Base-by-base conservation (phyloP, 108 stramenopile genomes). In the Pseudonitzschia pungens region DNA sequence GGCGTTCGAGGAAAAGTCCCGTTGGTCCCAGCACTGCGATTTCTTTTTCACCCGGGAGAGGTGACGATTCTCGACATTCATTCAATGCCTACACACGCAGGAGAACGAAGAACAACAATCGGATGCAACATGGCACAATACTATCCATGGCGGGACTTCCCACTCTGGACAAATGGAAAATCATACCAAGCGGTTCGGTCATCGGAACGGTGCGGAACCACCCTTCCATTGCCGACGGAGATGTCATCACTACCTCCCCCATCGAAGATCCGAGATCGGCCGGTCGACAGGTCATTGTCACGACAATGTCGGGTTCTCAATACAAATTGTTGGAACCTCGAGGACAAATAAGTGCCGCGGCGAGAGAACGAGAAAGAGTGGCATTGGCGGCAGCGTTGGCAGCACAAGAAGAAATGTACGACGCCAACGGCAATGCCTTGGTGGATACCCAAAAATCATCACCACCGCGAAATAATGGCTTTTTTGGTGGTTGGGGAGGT, bases 241-340 rank as follows among this genome's bases (percentile, higher is more conserved):
- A 92, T 70, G 79, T 82, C 12, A 89, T 95, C 48, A 87, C 85
- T 0, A 95, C 94, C 10, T 87, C 86, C 63, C 87, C 90, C 3
- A 59, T 91, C 11, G 40, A 72, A 31, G 77, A 89, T 70, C 75
- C 89, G 3, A 55, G 78, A 10, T 52, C 63, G 42, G 84, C 84
- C 7, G 65, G 40, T 14, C 72, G 75, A 54, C 73, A 72, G 26
- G 78, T 68, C 43, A 70, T 87, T 28, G 88, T 95, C 18, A 77
- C 76, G 32, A 95, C 94, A 0, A 68, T 68, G 28, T 84, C 86
- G 29, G 94, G 94, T 42, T 87, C 87, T 18, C 87, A 79, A 60
- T 95, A 95, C 75, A 84, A 74, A 75, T 69, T 95, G 6, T 67
- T 74, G 27, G 59, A 56, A 54, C 68, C 78, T 15, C 14, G 55